phyloP scores from a whole-genome alignment of 192 early-diverging fungal genomes.

The Coemansia sp. region DNA sequence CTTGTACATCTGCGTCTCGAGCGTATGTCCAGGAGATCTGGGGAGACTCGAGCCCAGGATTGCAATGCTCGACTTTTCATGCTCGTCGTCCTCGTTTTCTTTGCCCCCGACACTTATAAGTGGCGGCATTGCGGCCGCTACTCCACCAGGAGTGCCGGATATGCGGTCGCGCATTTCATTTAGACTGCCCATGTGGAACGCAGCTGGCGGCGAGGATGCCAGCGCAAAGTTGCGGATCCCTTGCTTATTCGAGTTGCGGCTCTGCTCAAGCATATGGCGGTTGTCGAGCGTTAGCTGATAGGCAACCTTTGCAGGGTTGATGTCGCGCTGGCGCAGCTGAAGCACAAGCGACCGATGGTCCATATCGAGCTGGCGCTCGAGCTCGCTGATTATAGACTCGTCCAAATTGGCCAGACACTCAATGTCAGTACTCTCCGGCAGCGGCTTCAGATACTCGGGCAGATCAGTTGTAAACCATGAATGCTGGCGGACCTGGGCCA shows the following conservation, averaged over 20 bases:
- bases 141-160: neutral
- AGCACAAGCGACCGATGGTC: constrained; percentile 65
- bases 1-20: constrained; percentile 53
- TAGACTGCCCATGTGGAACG: constrained; percentile 31
- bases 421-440: constrained; percentile 70
- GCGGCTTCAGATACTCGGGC: constrained; percentile 89
- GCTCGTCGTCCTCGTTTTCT: constrained; percentile 21
- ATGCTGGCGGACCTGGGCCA: constrained; percentile 84
- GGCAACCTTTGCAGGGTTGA: constrained; percentile 95
- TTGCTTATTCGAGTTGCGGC: constrained; percentile 54
- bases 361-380: constrained; percentile 59
- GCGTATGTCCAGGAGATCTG: constrained; percentile 37
- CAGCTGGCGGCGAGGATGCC: constrained; percentile 51
- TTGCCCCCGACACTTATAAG: constrained; percentile 5
- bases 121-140: constrained; percentile 6
- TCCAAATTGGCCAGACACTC: constrained; percentile 71
- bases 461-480: constrained; percentile 92
- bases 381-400: constrained; percentile 77
- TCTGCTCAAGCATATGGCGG: constrained; percentile 60
- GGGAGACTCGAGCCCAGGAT: constrained; percentile 55
- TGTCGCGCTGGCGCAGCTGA: constrained; percentile 80
- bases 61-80: constrained; percentile 39
- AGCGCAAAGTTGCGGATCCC: constrained; percentile 58
- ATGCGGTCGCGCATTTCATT: constrained; percentile 2
- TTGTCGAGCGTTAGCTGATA: constrained; percentile 93